Base-by-base conservation (phyloP, 306 rosid species). In the Biancaea sappan region DNA sequence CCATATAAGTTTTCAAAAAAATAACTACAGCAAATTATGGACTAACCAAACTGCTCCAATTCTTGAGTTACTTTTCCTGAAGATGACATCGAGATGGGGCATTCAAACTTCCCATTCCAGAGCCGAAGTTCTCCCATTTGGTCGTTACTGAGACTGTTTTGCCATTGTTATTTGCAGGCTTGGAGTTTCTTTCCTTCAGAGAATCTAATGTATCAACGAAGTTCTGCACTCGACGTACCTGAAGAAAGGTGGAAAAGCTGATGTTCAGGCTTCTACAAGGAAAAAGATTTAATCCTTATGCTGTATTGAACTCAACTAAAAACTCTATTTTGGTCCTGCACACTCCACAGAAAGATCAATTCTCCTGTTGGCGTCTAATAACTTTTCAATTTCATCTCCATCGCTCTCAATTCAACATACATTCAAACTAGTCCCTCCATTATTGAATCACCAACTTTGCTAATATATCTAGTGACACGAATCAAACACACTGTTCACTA, bases 211-310 rank as follows among this genome's bases (percentile, higher is more conserved):
- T 66, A 74, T 93, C 97, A 64, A 93, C 97, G 0, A 80, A 76
- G 65, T 82, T 77, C 89, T 91, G 98, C 77, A 91, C 87, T 13
- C 94, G 93, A 3, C 83, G 86, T 29, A 94, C 97, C 98, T 91
- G 88, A 74, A 51, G 19, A 76, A 12, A 38, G 32, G 61, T 22
- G 24, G 57, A 32, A 37, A 26, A 77, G 79, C 35, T 53, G 14
- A 19, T 47, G 73, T 70, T 79, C 28, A 66, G 69, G 46, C 37
- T 47, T 77, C 65, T 37, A 69, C n/a, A 15, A 74, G 56, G 53
- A 40, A 64, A 72, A 0, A 63, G 18, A 13, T 3, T 9, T 37
- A 37, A 38, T 16, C 48, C 61, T 50, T 16, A 35, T 52, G 19
- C 50, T 31, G 6, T 18, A 41, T 15, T 44, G 50, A 44, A 44